Evolutionary conservation across 1,139 yeast species (phyloP).

Genomic region (Candida glucosophila): DNA sequence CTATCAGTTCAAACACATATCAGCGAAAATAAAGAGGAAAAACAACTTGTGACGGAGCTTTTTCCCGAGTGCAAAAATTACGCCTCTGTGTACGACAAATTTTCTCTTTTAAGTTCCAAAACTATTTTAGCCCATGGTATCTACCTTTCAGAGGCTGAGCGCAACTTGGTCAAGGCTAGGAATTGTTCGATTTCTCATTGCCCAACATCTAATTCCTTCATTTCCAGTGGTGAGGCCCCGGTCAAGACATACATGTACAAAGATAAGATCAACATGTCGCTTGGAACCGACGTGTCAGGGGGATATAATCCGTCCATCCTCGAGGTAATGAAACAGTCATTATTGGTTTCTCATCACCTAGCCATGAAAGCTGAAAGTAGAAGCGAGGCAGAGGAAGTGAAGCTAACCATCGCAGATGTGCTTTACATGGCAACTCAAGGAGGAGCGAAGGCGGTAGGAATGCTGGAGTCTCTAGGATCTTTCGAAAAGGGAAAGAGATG

Average conservation of each 20-base stretch:
- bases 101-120: slow-evolving; percentile 47
- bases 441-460: slow-evolving; percentile 73
- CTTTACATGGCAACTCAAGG: slow-evolving; percentile 80
- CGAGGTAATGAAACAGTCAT: slow-evolving; percentile 67
- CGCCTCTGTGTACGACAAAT: slow-evolving; percentile 68
- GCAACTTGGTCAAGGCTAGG: slow-evolving; percentile 41
- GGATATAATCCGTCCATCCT: slow-evolving; percentile 81
- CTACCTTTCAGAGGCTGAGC: slow-evolving; percentile 62
- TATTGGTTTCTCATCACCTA: slow-evolving; percentile 76
- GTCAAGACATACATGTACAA: slow-evolving; percentile 57
- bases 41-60: slow-evolving; percentile 61
- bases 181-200: slow-evolving; percentile 83
- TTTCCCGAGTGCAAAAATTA: slow-evolving; percentile 68
- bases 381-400: slow-evolving; percentile 19
- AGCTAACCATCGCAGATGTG: slow-evolving; percentile 62
- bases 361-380: slow-evolving; percentile 53
- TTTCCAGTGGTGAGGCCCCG: slow-evolving; percentile 89
- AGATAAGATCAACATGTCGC: slow-evolving; percentile 62
- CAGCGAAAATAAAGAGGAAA: slow-evolving; percentile 70
- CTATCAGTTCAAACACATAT: slow-evolving; percentile 86
- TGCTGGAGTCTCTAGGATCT: slow-evolving; percentile 54
- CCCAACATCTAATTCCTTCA: slow-evolving; percentile 83
- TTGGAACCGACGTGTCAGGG: slow-evolving; percentile 92
- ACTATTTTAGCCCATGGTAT: slow-evolving; percentile 89
- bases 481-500: slow-evolving; percentile 72